phyloP scores from a whole-genome alignment of 139 green algal genomes.

The Zygnema circumcarinatum region DNA sequence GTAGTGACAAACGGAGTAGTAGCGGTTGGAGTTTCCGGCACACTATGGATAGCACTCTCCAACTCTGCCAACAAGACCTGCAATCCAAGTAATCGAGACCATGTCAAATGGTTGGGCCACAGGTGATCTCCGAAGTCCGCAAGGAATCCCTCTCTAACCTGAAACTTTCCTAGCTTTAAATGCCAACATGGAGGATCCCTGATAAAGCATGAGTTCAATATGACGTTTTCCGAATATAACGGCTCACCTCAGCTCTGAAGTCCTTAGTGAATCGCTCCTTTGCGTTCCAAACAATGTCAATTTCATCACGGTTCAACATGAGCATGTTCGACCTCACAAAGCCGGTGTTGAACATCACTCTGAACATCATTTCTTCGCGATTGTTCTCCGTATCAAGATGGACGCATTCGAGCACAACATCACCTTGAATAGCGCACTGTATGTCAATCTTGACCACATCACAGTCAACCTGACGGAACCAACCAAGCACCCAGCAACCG shows the following conservation, averaged over 20 bases:
- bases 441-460: slow-evolving; percentile 61
- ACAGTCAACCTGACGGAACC: slow-evolving; percentile 29
- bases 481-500: neutral
- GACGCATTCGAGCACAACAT: slow-evolving; percentile 59
- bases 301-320: slow-evolving; percentile 44
- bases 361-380: slow-evolving; percentile 55
- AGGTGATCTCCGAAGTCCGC: too few relatives aligned
- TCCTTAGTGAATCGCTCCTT: slow-evolving; percentile 48
- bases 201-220: too few relatives aligned
- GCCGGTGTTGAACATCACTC: slow-evolving; percentile 56
- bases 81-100: too few relatives aligned
- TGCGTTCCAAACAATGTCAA: slow-evolving; percentile 49
- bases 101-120: too few relatives aligned
- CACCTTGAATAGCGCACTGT: slow-evolving; percentile 43
- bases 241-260: slow-evolving; percentile 50
- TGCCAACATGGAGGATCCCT: too few relatives aligned
- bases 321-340: slow-evolving; percentile 61
- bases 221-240: too few relatives aligned
- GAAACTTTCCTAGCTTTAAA: too few relatives aligned
- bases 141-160: too few relatives aligned
- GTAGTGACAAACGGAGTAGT: neutral
- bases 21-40: neutral
- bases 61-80: neutral
- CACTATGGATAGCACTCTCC: neutral
- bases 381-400: slow-evolving; percentile 31